Base-by-base conservation (phyloP, 2,329 filamentous ascomycete genomes). In the Exophiala sp. region DNA sequence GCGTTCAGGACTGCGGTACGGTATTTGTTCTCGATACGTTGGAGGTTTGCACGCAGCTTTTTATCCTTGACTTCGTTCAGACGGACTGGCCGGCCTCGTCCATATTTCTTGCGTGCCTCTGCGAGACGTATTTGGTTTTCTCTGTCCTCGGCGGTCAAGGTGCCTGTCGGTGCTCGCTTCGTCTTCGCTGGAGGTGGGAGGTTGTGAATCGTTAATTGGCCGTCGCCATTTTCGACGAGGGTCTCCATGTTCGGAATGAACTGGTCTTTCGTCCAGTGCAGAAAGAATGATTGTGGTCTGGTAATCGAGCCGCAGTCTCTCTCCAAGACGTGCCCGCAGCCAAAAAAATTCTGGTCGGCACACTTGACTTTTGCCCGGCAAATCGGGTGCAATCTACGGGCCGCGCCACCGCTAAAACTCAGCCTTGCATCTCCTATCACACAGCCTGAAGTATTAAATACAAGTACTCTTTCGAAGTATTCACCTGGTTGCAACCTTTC, bases 1-100 rank as follows among this genome's bases (percentile, higher is more conserved):
- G 94, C 91, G 70, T 88, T 86, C 34, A 95, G 72, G 1, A 88
- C 77, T 1, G 92, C 92, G 64, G 87, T 82, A 65, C 91, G 83
- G 72, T 91, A 92, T 70, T 94, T 94, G 55, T 76, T 76, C 69
- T 99, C 94, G 42, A 96, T 79, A 1, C 78, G 78, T 67, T 85
- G 86, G 46, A 99, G 75, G 61, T 89, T 95, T 10, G 84, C 81
- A 45, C 90, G 86, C 59, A 97, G 74, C 71, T 97, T 99, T 79
- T 89, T 95, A 77, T 97, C 91, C 65, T 85, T 88, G 65, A 96
- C 83, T 7, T 76, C 78, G 66, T 86, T 87, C 42, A 86, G 79
- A 54, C 86, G 80, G 63, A 95, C 86, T 59, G 82, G 82, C 62
- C 83, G 83, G 46, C 94, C 94, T 63, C 94, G 85, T 33, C 94